phyloP scores from a whole-genome alignment of 2,329 filamentous ascomycete species.

The Fonsecaea pedrosoi region DNA sequence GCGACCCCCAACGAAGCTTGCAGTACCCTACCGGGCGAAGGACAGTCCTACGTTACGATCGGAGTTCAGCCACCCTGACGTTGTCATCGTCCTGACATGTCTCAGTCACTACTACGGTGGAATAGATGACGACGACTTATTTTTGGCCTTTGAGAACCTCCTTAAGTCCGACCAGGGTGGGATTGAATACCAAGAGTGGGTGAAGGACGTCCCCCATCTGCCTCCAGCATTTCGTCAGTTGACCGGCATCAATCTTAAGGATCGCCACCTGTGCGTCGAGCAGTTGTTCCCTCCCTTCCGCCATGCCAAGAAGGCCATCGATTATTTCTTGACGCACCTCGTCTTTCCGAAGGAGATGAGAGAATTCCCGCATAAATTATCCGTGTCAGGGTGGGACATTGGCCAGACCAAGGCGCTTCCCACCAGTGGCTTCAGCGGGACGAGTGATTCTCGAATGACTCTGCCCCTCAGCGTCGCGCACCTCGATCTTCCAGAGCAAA shows the following conservation, averaged over 20 bases:
- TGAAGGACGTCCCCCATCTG: conserved; percentile 44
- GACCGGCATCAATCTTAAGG: conserved; percentile 64
- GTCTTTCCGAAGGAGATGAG: conserved; percentile 68
- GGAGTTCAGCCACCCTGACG: conserved; percentile 69
- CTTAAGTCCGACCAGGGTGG: conserved; percentile 59
- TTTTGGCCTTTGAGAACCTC: conserved; percentile 56
- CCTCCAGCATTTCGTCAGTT: conserved; percentile 51
- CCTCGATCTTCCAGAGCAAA: conserved; percentile 60
- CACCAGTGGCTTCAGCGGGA: conserved; percentile 71
- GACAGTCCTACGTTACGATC: conserved; percentile 62
- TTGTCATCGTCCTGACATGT: conserved; percentile 62
- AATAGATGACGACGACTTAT: conserved; percentile 59
- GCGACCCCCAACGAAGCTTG: conserved; percentile 60
- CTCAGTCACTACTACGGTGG: conserved; percentile 65
- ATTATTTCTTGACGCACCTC: conserved; percentile 67
- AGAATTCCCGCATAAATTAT: conserved; percentile 69
- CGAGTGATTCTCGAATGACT: conserved; percentile 65
- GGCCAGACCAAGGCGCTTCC: conserved; percentile 55
- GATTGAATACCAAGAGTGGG: conserved; percentile 54
- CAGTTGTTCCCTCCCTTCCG: conserved; percentile 62
- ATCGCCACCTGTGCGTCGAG: conserved; percentile 56
- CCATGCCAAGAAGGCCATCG: conserved; percentile 61
- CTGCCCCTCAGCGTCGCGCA: conserved; percentile 65
- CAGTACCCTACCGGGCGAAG: conserved; percentile 67
- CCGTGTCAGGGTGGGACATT: conserved; percentile 72